Base-by-base conservation (phyloP, 495 filamentous ascomycete genomes). In the Trypethelium eluteriae region DNA sequence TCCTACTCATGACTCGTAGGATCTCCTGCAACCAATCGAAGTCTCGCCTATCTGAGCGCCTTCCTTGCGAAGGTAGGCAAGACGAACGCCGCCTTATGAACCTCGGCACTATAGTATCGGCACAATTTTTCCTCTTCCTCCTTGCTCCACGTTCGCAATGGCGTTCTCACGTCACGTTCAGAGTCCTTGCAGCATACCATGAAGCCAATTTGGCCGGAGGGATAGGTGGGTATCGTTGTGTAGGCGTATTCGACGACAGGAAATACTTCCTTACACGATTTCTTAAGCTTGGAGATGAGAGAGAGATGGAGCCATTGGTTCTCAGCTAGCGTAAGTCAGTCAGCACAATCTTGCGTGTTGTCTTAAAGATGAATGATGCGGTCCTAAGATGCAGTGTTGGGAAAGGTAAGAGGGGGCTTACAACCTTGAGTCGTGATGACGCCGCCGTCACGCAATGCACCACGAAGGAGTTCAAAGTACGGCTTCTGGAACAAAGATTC, bases 391-490 rank as follows among this genome's bases (percentile, higher is more conserved):
- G 64, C 25, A 36, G n/a, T 10, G 64, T 34, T 57, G 38, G 39
- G 25, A 5, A 77, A 81, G 83, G 25, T 25, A 88, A 84, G 85
- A 87, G 84, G 84, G 92, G 90, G 83, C 89, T 75, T 76, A 96
- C 91, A 96, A 98, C 94, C 94, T 96, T 99, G 94, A 71, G 95
- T 99, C 79, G 94, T 96, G 81, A 99, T 96, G 71, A 99, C 92
- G 81, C 94, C 94, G 78, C 93, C 95, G 68, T 95, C 91, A 72
- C 87, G 89, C 70, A 99, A 86, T 69, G 94, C 94, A 68, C 85
- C 88, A 79, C 88, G 81, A 34, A 98, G 83, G 47, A 98, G 87
- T 82, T 98, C 84, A 76, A 98, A 99, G 85, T 98, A 99, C 62
- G 93, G 88, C 83, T 97, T 96, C 86, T 98, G 86, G 88, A 99